Conservation (phyloP, 176 grass and related monocot genomes). For the Oryza meyeriana region DNA sequence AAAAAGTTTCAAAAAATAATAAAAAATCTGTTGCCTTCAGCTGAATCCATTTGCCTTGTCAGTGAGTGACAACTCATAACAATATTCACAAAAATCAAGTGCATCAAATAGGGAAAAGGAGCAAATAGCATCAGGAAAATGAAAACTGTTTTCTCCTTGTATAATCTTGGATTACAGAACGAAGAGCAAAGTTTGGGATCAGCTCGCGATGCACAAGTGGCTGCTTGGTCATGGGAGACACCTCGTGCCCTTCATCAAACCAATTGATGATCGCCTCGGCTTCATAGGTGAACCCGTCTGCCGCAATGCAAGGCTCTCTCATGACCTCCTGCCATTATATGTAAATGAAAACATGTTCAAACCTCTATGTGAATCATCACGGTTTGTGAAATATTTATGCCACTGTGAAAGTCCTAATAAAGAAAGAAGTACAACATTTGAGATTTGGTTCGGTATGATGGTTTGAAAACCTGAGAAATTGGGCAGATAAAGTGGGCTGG, state of each 20-base stretch:
- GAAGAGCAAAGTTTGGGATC: conserved; percentile 42
- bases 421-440: neutral
- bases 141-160: conserved; percentile 9
- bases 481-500: conserved; percentile 70
- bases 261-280: conserved; percentile 51
- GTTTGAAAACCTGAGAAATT: conserved; percentile 46
- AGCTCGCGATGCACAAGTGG: conserved; percentile 49
- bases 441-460: neutral
- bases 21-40: neutral
- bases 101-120: neutral
- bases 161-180: conserved; percentile 54
- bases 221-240: conserved; percentile 57
- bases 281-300: conserved; percentile 74
- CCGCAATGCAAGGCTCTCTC: conserved; percentile 56
- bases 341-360: neutral
- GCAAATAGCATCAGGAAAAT: neutral
- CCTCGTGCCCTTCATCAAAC: conserved; percentile 38
- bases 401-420: too few species aligned
- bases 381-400: neutral
- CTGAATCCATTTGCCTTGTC: neutral
- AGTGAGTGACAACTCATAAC: neutral
- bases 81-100: neutral
- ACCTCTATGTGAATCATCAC: neutral
- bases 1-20: too few species aligned
- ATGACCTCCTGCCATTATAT: conserved; percentile 49